Percentiles rank a stretch among this genome's conserved stretches.
These are phyloP conservation scores for Chloroidium sp. DNA, from an alignment of 163 green algal genomes.

Conservation along the genomic window DNA sequence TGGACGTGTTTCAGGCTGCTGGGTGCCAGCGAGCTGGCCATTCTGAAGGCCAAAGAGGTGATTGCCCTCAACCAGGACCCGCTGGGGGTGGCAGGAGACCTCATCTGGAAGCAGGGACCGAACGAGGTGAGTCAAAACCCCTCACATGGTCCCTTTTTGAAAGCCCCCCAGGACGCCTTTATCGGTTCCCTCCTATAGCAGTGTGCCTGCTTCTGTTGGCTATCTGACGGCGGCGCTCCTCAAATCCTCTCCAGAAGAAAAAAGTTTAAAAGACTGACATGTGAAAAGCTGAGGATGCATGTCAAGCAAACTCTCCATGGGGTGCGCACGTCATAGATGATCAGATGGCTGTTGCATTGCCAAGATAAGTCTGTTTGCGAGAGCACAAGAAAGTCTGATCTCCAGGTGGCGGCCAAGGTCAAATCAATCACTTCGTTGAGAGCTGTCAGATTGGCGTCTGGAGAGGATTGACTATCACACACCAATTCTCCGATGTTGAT, in stretches of 20 bases:
- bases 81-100: constrained; percentile 55
- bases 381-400: too few relatives aligned
- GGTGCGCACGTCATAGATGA: too few relatives aligned
- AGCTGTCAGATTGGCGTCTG: too few relatives aligned
- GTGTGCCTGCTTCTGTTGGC: background rate
- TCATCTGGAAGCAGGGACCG: constrained; percentile 51
- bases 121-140: constrained; percentile 22
- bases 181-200: background rate
- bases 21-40: constrained; percentile 17
- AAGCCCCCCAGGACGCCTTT: background rate
- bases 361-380: too few relatives aligned
- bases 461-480: too few relatives aligned
- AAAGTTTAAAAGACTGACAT: background rate
- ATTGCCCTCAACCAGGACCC: constrained; percentile 67
- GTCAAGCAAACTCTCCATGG: too few relatives aligned
- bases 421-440: too few relatives aligned
- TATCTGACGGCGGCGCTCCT: background rate
- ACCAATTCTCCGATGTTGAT: too few relatives aligned
- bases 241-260: background rate
- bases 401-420: too few relatives aligned
- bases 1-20: background rate
- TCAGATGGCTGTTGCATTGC: too few relatives aligned
- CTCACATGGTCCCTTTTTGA: background rate
- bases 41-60: constrained; percentile 53
- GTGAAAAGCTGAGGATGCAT: too few relatives aligned